Conservation (phyloP, 164 flowering plant genomes). For the Umbilicus rupestris region DNA sequence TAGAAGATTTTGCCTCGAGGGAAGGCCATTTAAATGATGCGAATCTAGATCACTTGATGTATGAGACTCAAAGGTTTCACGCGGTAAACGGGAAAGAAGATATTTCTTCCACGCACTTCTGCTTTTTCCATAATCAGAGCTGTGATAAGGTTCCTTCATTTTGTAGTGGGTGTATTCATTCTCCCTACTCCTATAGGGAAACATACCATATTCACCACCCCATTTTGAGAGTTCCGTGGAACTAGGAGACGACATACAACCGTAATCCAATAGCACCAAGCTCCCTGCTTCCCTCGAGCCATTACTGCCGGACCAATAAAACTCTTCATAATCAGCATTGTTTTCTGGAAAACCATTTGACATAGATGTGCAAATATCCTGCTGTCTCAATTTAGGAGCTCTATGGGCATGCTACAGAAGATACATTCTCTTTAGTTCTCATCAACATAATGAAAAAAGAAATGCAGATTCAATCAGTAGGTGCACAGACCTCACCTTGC, state of each 20-base stretch:
- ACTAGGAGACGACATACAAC: background rate
- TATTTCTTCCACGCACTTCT: background rate
- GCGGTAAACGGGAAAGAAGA: background rate
- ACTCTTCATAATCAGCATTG: background rate
- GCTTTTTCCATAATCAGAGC: background rate
- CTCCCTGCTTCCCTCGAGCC: background rate
- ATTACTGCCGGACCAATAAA: background rate
- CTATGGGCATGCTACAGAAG: background rate
- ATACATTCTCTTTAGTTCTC: background rate
- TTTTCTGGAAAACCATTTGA: background rate
- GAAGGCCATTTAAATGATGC: background rate
- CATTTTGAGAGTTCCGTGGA: background rate
- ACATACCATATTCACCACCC: background rate
- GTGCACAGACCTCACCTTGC: conserved; percentile 15
- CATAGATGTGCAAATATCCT: background rate
- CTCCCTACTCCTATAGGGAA: background rate
- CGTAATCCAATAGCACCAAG: background rate
- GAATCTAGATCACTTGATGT: background rate
- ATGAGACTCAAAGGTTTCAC: background rate
- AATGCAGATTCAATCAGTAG: background rate
- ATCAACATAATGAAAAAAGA: background rate
- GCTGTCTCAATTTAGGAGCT: background rate
- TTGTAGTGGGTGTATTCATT: background rate
- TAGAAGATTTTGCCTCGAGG: background rate
- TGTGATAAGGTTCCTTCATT: background rate